Evolutionary conservation across 1,139 yeast species (phyloP), one percentile per base, ranked within the genome.

Genomic region (Taphrina communis): DNA sequence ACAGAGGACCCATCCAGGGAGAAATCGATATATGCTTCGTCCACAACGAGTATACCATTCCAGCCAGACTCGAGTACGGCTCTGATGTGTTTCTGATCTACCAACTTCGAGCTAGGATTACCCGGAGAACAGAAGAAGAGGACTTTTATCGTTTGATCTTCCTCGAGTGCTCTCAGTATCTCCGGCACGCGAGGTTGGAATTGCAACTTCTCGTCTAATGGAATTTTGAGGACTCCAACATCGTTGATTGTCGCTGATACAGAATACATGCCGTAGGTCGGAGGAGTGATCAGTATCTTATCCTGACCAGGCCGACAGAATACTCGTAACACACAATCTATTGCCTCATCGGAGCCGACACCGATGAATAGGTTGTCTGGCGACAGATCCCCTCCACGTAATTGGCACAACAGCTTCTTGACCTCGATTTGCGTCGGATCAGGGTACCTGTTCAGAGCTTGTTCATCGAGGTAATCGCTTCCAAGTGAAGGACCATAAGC

Each of bases 91-190:
- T 77, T 78, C 9, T 83, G 81, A 38, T 83, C 81, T 52, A 94
- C 77, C 63, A 86, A 79, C 51, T 86, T 84, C 4, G 89, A 97
- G 0, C 99, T 94, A 44, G 99, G 99, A 77, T 94, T 94, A 41
- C 99, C 99, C n/a, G 99, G 99, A 0, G 97, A 90, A n/a, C 98
- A 93, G 72, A 93, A 80, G 77, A 91, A 93, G 1, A 89, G 82
- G 70, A 94, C 77, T 75, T 91, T 93, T 51, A 69, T 68, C 86
- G 78, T n/a, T 92, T 78, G 1, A 83, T 79, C n/a, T 80, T 77
- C 42, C 83, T 75, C 25, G n/a, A 69, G 62, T 14, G 63, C 41
- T 21, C 59, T 44, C 59, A 55, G 42, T 4, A 93, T 84, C n/a
- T 79, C 81, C 0, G 83, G 85, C 7, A 85, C 80, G 12, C 71